A percentile compares a stretch with the other conserved stretches of the same genome.
phyloP scores from a whole-genome alignment of 1,139 yeast genomes.

The Hansenula anomala region DNA sequence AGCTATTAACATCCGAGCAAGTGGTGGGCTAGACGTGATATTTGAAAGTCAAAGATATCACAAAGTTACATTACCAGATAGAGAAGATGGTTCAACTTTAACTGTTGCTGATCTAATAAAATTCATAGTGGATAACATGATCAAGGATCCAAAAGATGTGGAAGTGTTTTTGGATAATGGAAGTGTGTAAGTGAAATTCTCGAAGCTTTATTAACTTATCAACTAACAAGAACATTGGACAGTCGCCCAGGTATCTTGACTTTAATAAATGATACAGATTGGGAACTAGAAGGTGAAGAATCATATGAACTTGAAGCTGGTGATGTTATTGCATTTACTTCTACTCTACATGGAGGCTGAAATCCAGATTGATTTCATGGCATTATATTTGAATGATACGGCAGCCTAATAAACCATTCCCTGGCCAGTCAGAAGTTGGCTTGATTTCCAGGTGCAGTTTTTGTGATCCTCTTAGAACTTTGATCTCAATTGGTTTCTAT shows the following conservation, averaged over 20 bases:
- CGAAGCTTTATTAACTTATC: too few species aligned
- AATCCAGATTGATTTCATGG: constrained; percentile 3
- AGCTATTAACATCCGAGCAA: too few species aligned
- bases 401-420: constrained; percentile 73
- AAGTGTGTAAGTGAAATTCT: constrained; percentile 30
- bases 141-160: constrained; percentile 57
- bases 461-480: background rate
- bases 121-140: constrained; percentile 48
- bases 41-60: constrained; percentile 12
- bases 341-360: constrained; percentile 93
- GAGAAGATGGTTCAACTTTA: constrained; percentile 5
- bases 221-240: too few species aligned
- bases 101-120: constrained; percentile 36
- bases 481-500: background rate
- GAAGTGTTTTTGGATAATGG: constrained; percentile 81
- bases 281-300: constrained; percentile 94
- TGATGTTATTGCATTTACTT: constrained; percentile 81
- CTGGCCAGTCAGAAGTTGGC: constrained; percentile 63
- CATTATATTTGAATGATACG: constrained; percentile 23
- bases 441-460: constrained; percentile 23
- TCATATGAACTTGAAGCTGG: constrained; percentile 69
- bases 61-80: constrained; percentile 7
- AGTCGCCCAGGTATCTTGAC: constrained; percentile 92
- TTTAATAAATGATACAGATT: constrained; percentile 88
- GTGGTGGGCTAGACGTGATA: constrained; percentile 19